A percentile compares a stretch with the other conserved stretches of the same genome.
phyloP scores from a whole-genome alignment of 2,329 filamentous ascomycete genomes.

The Fusarium transvaalense region DNA sequence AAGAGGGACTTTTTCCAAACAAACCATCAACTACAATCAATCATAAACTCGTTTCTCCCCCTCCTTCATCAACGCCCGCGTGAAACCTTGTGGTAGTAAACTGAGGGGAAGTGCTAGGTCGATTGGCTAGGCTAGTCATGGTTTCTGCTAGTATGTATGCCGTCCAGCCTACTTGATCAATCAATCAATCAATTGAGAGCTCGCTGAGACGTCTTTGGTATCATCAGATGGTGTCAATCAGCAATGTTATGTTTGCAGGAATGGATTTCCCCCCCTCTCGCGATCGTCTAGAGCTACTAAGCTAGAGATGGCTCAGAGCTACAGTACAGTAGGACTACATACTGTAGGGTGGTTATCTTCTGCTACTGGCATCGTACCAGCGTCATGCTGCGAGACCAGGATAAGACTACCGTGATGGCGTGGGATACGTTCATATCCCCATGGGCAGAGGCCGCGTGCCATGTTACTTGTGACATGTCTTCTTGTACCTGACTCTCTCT shows the following conservation, averaged over 20 bases:
- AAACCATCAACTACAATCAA: constrained; percentile 19
- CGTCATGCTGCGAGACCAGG: constrained; percentile 36
- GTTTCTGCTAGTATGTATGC: constrained; percentile 11
- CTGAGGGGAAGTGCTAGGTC: constrained; percentile 42
- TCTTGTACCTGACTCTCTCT: constrained; percentile 25
- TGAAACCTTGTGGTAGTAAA: constrained; percentile 47
- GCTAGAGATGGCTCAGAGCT: background rate
- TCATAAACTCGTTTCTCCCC: constrained; percentile 13
- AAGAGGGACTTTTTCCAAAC: constrained; percentile 15
- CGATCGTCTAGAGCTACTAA: constrained; percentile 22
- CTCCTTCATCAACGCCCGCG: constrained; percentile 25
- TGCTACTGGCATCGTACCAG: constrained; percentile 44
- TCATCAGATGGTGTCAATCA: constrained; percentile 33
- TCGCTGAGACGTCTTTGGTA: constrained; percentile 31
- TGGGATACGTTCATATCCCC: constrained; percentile 32
- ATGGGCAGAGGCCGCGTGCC: constrained; percentile 36
- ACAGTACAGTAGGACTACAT: background rate
- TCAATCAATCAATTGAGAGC: constrained; percentile 20
- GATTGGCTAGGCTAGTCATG: constrained; percentile 33
- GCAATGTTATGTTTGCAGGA: constrained; percentile 21
- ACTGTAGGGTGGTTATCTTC: background rate
- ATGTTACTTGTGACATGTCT: constrained; percentile 39
- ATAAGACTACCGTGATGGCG: constrained; percentile 36
- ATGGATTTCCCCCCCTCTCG: background rate
- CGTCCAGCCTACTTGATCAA: background rate